Base-by-base conservation (phyloP, 805 yeast species). In the Wickerhamiella siamensis region DNA sequence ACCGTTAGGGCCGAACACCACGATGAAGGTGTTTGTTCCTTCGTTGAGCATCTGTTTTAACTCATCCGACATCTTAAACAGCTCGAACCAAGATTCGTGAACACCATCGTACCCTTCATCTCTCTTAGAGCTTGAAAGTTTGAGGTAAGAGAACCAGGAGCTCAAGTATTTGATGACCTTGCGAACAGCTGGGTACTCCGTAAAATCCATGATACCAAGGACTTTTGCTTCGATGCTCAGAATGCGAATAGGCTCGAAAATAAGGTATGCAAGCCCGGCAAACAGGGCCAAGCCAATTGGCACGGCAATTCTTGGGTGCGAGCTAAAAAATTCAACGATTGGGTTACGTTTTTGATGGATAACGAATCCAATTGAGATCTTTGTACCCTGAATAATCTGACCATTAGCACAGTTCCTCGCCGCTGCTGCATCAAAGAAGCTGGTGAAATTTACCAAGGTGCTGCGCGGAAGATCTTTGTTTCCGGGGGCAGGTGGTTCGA, bases 401-500 rank as follows among this genome's bases (percentile, higher is more conserved):
- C 95, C 95, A 15, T 94, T 84, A 18, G 83, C 69, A 69, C 98
- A 91, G 60, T 86, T 86, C 54, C 83, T 77, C 0, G 97, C 95
- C 45, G 84, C 65, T 5, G 84, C 77, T 1, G 96, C 91, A 31
- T 83, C 74, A 45, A 81, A 67, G 5, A 71, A 59, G 2, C 67
- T 54, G 33, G 68, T 63, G 60, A 77, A 91, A 3, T 63, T 61
- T 2, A 88, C 71, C 3, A 59, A 57, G 5, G 84, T 78, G 15
- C 63, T 60, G 15, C 72, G 59, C 3, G 77, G 74, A 2, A 59
- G 49, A 33, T 68, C 73, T 41, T 69, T 68, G 2, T 65, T 52
- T 22, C 65, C 69, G 3, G 64, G 58, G 0, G 64, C 48, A 0
- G 71, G 62, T 1, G 74, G 68, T 1, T 87, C 82, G 29, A 87